Evolutionary conservation across 106 monocot species (phyloP).

Genomic region (Dendrobium catenatum): DNA sequence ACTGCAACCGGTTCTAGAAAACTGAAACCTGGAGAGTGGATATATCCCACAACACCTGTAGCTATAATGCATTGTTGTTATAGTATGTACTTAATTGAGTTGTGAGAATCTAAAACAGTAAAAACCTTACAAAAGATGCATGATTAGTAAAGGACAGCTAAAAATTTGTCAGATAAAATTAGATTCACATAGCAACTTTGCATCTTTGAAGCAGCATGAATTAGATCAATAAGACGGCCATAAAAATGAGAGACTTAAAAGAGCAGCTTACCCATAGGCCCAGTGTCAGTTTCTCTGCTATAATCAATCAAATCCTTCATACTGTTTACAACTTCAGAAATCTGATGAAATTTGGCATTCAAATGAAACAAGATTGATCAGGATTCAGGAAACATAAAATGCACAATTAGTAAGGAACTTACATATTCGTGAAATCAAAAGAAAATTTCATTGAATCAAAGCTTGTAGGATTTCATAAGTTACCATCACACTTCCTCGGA

Average conservation of each 20-base stretch:
- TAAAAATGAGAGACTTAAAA: neutral
- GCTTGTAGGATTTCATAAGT: no score
- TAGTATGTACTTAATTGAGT: neutral
- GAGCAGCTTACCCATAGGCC: constrained; percentile 66
- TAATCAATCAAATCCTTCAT: constrained; percentile 96
- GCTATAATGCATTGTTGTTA: neutral
- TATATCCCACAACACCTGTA: no score
- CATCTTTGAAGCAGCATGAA: no score
- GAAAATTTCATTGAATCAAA: neutral
- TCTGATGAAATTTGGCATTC: constrained; percentile 28
- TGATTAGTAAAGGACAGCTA: neutral
- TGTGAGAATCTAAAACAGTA: neutral
- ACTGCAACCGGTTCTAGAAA: no score
- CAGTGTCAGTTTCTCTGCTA: constrained; percentile 71
- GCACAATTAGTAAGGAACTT: no score
- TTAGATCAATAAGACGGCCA: neutral
- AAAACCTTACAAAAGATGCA: neutral
- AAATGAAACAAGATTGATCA: neutral
- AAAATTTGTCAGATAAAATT: neutral
- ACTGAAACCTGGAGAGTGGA: no score
- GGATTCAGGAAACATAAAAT: no score
- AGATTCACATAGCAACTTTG: neutral
- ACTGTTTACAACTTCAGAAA: constrained; percentile 86
- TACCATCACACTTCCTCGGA: no score
- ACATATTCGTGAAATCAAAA: neutral